phyloP scores from a whole-genome alignment of 495 filamentous ascomycete species.

The Extremus antarcticus region DNA sequence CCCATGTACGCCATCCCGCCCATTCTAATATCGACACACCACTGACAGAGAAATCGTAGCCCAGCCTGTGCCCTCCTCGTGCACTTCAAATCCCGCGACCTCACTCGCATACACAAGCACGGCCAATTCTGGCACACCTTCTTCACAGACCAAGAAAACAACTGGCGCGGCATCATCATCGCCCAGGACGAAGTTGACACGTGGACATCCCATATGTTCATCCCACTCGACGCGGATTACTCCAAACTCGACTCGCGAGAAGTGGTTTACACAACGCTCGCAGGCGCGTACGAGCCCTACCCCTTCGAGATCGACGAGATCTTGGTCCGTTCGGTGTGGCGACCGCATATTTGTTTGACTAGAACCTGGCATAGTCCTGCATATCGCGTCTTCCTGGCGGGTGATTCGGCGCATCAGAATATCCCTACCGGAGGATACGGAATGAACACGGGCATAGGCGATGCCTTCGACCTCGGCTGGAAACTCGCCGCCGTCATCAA shows the following conservation, averaged over 20 bases:
- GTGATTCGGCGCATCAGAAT: slow-evolving; percentile 2
- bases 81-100: not conserved
- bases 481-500: not conserved
- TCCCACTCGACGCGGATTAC: not conserved
- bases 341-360: not conserved
- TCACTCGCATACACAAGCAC: not conserved
- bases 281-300: not conserved
- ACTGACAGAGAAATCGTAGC: no score
- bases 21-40: no score
- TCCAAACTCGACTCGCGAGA: not conserved
- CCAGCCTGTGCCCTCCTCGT: not conserved
- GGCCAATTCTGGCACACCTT: not conserved
- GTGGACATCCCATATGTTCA: not conserved
- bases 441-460: not conserved
- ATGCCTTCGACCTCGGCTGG: slow-evolving; percentile 1
- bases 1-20: not conserved
- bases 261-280: not conserved
- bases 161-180: not conserved
- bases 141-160: not conserved
- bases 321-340: not conserved
- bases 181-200: not conserved
- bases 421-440: slow-evolving; percentile 4
- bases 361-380: not conserved
- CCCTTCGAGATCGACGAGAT: not conserved
- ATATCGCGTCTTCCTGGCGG: slow-evolving; percentile 4